A percentile compares a stretch with the other conserved stretches of the same genome.
These are phyloP conservation scores for Lepidium africanum DNA, from an alignment of 345 rosid genomes.

Conservation along the genomic window DNA sequence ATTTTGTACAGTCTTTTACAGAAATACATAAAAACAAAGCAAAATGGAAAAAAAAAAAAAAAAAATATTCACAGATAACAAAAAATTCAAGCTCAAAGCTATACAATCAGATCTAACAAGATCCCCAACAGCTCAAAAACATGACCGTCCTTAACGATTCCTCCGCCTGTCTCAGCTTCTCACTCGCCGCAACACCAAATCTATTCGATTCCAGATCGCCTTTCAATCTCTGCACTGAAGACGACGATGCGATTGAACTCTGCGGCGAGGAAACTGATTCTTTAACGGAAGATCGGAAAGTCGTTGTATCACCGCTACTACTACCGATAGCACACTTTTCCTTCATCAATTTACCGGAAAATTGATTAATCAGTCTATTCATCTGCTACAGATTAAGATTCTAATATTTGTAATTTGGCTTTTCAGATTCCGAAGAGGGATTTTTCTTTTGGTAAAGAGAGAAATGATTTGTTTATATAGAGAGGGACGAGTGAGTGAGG, in stretches of 20 bases:
- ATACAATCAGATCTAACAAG: slow-evolving; percentile 26
- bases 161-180: slow-evolving; percentile 52
- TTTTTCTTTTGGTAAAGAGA: background rate
- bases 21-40: no score
- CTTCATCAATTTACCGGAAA: slow-evolving; percentile 36
- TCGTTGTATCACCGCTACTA: slow-evolving; percentile 26
- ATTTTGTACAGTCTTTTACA: no score
- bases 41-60: no score
- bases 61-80: background rate
- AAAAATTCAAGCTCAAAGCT: background rate
- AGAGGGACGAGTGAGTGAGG: background rate
- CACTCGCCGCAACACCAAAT: slow-evolving; percentile 29
- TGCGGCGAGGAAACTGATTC: slow-evolving; percentile 23
- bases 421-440: slow-evolving; percentile 5
- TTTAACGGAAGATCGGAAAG: slow-evolving; percentile 33
- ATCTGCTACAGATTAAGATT: background rate
- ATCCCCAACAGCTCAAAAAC: slow-evolving; percentile 89
- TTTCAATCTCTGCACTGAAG: slow-evolving; percentile 39
- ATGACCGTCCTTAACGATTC: slow-evolving; percentile 73
- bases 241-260: slow-evolving; percentile 10
- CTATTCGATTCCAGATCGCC: slow-evolving; percentile 36
- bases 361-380: slow-evolving; percentile 33
- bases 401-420: background rate
- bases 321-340: slow-evolving; percentile 41
- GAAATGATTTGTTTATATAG: slow-evolving; percentile 8